Evolutionary conservation across 2,329 filamentous ascomycete species (phyloP), one percentile per base, ranked within the genome.

Genomic region (Alternaria gansuensis): DNA sequence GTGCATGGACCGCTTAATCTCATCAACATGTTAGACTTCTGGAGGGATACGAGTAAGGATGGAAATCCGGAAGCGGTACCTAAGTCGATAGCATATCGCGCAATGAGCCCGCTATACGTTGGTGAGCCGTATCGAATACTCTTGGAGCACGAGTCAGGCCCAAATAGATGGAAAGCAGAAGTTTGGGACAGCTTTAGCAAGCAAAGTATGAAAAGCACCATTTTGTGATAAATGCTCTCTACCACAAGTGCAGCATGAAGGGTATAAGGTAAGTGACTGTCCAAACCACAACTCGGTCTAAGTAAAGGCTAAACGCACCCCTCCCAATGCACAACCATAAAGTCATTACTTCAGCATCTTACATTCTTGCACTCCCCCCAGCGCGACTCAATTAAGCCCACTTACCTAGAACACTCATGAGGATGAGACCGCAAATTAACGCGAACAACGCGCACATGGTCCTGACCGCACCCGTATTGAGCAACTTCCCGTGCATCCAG

Each of bases 1-100:
- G 91, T 98, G 52, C 95, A 98, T 72, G 95, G 95, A 0, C 94
- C 95, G 0, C 80, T 99, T 54, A 88, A 88, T 1, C 83, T 96
- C 37, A 89, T 77, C 44, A 72, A 75, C 21, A 77, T 77, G 58
- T 56, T 77, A 5, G 72, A 77, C 39, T 66, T 76, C 14, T 76
- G 74, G 74, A 59, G 73, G 40, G 74, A 76, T 58, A 66, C 53
- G 26, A 60, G 61, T 14, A 63, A 37, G 37, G 40, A 40, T 13
- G 67, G 62, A 0, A 56, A 53, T 7, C 54, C 33, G 6, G 68
- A 66, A 14, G 65, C 64, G 6, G 59, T 70, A 2, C 74, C 74
- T 0, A 70, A 57, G 31, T 69, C 65, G 2, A 71, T 76, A 31
- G 41, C 57, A 1, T 76, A 76, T 58, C 59, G 74, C 6, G 74